These are phyloP conservation scores for Calcarisporium arbuscula DNA, from an alignment of 2,329 filamentous ascomycete species.

Conservation along the genomic window DNA sequence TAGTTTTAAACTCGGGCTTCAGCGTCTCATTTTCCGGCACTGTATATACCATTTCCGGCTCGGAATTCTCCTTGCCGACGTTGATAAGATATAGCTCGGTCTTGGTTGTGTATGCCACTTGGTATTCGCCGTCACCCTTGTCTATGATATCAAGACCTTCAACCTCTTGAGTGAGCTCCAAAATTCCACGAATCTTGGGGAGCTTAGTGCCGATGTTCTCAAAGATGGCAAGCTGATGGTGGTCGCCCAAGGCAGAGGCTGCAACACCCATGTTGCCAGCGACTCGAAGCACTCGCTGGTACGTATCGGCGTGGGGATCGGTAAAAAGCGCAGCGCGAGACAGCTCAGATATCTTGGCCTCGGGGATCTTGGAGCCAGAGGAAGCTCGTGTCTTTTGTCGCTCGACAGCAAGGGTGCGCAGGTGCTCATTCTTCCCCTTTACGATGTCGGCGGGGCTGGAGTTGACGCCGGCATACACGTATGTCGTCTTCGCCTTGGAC, in stretches of 20 bases:
- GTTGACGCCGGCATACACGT: constrained; percentile 73
- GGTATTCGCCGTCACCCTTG: constrained; percentile 55
- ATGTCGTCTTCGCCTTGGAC: constrained; percentile 47
- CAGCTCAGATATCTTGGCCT: constrained; percentile 41
- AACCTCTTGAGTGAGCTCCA: constrained; percentile 50
- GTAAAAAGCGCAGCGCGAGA: constrained; percentile 48
- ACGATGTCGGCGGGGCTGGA: constrained; percentile 66
- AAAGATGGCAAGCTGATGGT: constrained; percentile 76
- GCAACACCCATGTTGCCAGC: constrained; percentile 66
- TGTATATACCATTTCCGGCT: constrained; percentile 49
- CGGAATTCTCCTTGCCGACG: constrained; percentile 41
- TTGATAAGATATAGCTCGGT: constrained; percentile 65
- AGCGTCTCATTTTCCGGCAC: constrained; percentile 42
- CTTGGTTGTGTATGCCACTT: constrained; percentile 73
- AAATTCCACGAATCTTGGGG: constrained; percentile 41
- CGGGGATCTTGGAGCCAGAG: constrained; percentile 20
- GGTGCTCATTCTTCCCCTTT: constrained; percentile 75
- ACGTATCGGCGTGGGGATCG: constrained; percentile 42
- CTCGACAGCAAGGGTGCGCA: constrained; percentile 66
- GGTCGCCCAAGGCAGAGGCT: constrained; percentile 69
- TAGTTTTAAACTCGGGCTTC: constrained; percentile 47
- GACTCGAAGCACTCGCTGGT: constrained; percentile 54
- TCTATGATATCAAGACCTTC: constrained; percentile 62
- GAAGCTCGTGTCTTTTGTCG: constrained; percentile 26
- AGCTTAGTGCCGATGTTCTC: constrained; percentile 45